These are phyloP conservation scores for Crithidia expoeki DNA, from an alignment of 208 protist genomes.

Conservation along the genomic window DNA sequence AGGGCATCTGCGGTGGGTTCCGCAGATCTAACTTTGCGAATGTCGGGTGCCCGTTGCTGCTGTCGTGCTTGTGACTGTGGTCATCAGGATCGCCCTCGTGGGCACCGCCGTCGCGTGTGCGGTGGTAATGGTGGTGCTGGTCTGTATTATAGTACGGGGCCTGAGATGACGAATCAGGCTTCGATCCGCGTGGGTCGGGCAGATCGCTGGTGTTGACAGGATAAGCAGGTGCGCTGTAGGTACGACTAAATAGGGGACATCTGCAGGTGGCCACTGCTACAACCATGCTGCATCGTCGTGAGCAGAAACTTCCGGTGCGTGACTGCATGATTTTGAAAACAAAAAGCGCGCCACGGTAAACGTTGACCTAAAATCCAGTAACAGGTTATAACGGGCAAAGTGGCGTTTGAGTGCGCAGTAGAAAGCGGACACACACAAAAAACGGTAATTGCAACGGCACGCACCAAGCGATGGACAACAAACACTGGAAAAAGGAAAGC, in stretches of 20 bases:
- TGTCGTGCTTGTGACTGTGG: background rate
- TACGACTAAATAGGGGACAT: background rate
- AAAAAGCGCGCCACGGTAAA: no score
- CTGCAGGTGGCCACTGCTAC: background rate
- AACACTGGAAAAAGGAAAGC: no score
- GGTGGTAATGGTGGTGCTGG: background rate
- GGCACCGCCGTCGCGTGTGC: background rate
- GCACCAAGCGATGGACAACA: no score
- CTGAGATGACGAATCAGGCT: background rate
- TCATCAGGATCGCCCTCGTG: background rate
- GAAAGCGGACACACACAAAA: no score
- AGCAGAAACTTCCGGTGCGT: background rate
- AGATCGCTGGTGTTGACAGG: slow-evolving; percentile 8
- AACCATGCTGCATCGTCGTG: background rate
- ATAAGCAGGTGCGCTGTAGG: slow-evolving; percentile 12
- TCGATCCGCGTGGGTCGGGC: slow-evolving; percentile 2
- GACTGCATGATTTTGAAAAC: slow-evolving; percentile 1
- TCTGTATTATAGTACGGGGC: background rate
- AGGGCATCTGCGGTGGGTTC: slow-evolving; percentile 30
- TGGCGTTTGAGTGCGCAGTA: no score
- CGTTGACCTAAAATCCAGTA: no score
- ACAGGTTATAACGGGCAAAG: no score
- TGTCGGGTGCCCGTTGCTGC: background rate
- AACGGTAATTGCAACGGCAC: no score
- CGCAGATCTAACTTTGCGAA: slow-evolving; percentile 18